Percentiles rank a stretch among this genome's conserved stretches.
These are phyloP conservation scores for Fragilaria crotonensis DNA, from an alignment of 108 stramenopile species.

Conservation along the genomic window DNA sequence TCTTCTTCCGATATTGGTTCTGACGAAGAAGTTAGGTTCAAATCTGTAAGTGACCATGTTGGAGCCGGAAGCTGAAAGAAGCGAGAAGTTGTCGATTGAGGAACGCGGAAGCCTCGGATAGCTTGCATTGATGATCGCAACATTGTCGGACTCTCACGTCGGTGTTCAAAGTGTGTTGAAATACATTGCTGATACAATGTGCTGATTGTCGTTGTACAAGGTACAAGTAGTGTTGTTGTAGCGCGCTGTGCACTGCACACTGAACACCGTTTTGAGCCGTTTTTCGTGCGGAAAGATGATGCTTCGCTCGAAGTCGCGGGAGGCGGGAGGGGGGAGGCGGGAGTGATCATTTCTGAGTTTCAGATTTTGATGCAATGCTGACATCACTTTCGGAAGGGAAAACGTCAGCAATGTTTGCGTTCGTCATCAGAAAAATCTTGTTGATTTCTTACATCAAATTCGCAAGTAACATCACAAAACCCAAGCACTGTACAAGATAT, in stretches of 20 bases:
- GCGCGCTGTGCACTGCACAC: no score
- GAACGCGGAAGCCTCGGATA: not conserved
- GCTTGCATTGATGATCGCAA: not conserved
- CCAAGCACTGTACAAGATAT: no score
- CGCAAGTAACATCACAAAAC: not conserved
- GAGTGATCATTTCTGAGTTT: no score
- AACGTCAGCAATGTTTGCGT: constrained; percentile 3
- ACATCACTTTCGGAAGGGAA: not conserved
- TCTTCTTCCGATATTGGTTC: not conserved
- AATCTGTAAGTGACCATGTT: constrained; percentile 3
- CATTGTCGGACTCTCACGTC: no score
- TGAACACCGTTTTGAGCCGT: no score
- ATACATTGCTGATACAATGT: no score
- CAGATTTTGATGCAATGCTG: not conserved
- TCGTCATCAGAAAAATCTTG: not conserved
- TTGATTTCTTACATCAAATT: not conserved
- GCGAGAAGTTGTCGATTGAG: not conserved
- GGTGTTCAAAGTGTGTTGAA: no score
- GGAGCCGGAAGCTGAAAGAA: not conserved
- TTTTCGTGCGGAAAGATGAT: no score
- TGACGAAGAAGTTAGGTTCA: not conserved
- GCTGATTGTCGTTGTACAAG: no score
- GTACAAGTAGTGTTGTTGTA: no score
- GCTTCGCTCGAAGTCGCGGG: no score
- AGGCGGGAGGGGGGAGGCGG: no score